Evolutionary conservation across 2,329 filamentous ascomycete species (phyloP), one percentile per base, ranked within the genome.

Genomic region (Ascomycota sp.): DNA sequence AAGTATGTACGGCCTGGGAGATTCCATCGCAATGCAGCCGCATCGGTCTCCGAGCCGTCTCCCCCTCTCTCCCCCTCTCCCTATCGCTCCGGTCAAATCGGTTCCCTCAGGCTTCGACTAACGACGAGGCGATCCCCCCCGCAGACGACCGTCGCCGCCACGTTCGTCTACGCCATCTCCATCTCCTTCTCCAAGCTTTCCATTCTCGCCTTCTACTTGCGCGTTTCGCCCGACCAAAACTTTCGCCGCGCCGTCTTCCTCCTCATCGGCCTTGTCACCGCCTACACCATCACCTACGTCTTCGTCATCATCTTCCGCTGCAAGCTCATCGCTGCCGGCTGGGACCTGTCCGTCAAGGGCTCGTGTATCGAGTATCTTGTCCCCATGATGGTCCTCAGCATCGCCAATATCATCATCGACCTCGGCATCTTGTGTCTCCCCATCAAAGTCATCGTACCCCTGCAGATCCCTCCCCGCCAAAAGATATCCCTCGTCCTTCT

Each of bases 401-500:
- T 40, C 12, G 40, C 40, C 38, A 62, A 62, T 37, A 61, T 64
- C 23, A 7, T 59, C 5, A 54, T 61, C 4, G 61, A 65, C 32
- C 34, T 57, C 22, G 55, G 53, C 40, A 55, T 64, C 24, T 46
- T 63, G 6, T 30, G 45, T 0, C 44, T 65, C 2, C 61, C 61
- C 1, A 44, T 64, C 23, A 48, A 46, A 1, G 54, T 59, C 2
- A 45, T 65, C 0, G 43, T 53, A 0, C 48, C 48, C 3, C 50
- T 67, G 3, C 50, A 61, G 32, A 61, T 66, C 6, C 58, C 61
- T 0, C 43, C 41, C 4, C 50, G 50, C 3, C 61, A 65, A 32
- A 65, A 66, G 31, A 42, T 63, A 10, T 64, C 61, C 0, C 51
- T 74, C 23, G 46, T 51, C 24, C 30, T 49, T 12, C 46, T 63